phyloP scores from a whole-genome alignment of 441 rosid species.

The Jatropha podagrica region DNA sequence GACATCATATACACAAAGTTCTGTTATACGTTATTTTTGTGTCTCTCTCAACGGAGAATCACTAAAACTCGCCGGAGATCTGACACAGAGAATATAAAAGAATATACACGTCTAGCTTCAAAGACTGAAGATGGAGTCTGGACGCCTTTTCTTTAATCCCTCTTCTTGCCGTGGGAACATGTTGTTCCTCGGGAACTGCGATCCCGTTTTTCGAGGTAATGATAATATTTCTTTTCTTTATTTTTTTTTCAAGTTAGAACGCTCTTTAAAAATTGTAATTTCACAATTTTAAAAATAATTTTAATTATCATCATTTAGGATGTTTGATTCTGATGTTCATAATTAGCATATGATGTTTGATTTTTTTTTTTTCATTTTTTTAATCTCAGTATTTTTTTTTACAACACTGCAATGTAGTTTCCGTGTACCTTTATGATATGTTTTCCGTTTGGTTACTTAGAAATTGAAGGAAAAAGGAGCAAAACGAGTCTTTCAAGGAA shows the following conservation, averaged over 20 bases:
- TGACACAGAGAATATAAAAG: not conserved
- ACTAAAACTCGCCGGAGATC: slow-evolving; percentile 8
- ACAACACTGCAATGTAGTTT: too few relatives aligned
- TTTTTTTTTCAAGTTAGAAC: too few relatives aligned
- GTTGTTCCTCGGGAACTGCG: slow-evolving; percentile 59
- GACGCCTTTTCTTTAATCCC: slow-evolving; percentile 64
- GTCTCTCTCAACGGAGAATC: not conserved
- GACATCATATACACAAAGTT: not conserved
- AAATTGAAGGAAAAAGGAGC: too few relatives aligned
- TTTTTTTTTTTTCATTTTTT: too few relatives aligned
- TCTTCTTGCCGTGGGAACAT: slow-evolving; percentile 59
- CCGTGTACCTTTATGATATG: too few relatives aligned
- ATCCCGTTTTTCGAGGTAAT: slow-evolving; percentile 50
- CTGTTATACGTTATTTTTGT: slow-evolving; percentile 6
- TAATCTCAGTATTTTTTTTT: too few relatives aligned
- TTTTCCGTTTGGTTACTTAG: not conserved
- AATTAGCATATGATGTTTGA: too few relatives aligned
- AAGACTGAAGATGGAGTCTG: slow-evolving; percentile 50
- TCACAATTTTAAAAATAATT: too few relatives aligned
- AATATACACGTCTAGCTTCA: not conserved
- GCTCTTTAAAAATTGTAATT: too few relatives aligned
- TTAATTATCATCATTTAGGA: too few relatives aligned
- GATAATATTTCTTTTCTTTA: not conserved
- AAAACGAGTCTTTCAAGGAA: not conserved
- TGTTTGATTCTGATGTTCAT: too few relatives aligned